phyloP scores from a whole-genome alignment of 2,329 filamentous ascomycete species.

The Aspergillus fumigatiaffinis region DNA sequence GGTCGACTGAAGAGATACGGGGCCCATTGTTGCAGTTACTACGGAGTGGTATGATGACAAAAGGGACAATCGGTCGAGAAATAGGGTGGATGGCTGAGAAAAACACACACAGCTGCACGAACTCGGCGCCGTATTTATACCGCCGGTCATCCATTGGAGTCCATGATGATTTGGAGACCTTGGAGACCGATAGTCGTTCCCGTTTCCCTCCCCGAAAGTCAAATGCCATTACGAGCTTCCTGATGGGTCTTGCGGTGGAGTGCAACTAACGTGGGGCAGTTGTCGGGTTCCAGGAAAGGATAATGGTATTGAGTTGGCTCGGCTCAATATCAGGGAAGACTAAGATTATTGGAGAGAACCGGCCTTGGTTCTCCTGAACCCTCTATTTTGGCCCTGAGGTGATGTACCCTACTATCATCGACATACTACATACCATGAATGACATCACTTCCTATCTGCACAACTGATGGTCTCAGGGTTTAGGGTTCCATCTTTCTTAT shows the following conservation, averaged over 20 bases:
- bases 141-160: neutral
- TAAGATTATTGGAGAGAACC: neutral
- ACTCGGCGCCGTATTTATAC: neutral
- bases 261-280: neutral
- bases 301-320: neutral
- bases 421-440: neutral
- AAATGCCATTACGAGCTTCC: neutral
- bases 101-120: neutral
- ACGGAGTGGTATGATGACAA: neutral
- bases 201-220: neutral
- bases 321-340: neutral
- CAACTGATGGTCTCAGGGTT: neutral
- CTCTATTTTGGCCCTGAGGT: neutral
- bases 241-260: neutral
- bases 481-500: slow-evolving; percentile 17
- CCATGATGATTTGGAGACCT: neutral
- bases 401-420: neutral
- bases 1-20: slow-evolving; percentile 30
- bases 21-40: slow-evolving; percentile 17
- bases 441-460: neutral
- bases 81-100: neutral
- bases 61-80: neutral
- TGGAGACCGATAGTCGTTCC: neutral
- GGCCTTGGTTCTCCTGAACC: neutral
- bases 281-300: neutral